Base-by-base conservation (phyloP, 2,329 filamentous ascomycete species). In the Colletotrichum sp. region DNA sequence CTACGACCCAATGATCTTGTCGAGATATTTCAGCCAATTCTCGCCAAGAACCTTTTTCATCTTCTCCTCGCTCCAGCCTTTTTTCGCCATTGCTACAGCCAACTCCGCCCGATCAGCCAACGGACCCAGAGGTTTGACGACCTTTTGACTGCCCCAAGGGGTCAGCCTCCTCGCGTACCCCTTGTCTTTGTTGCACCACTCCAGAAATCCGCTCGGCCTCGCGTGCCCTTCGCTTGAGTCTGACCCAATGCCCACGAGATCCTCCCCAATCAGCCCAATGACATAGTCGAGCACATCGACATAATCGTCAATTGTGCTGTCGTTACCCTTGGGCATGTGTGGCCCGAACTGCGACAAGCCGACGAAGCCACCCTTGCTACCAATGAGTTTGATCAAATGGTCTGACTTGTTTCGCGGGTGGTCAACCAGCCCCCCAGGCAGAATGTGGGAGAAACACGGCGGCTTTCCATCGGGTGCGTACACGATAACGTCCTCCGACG, bases 151-250 rank as follows among this genome's bases (percentile, higher is more conserved):
- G 1, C 84, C 84, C 84, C 84, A 86, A 1, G 83, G 84, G 2
- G 84, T 85, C 36, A 85, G 77, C 12, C 80, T 80, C 12, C 84
- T 73, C 2, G 84, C 82, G 66, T 86, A 85, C 3, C 84, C 84
- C 77, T 85, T 85, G 70, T 85, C 84, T 52, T 81, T 84, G 76
- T 85, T 85, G 77, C 84, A 85, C 84, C 84, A 85, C 2, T 80
- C 84, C 78, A 85, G 82, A 73, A 85, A 86, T 4, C 84, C 83
- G 62, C 83, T 84, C 2, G 84, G 84, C 26, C 83, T 77, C 6
- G 80, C 83, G 75, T 86, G 83, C 38, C 84, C 84, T 71, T 86
- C 84, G 61, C 83, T 85, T 8, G 83, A 81, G 71, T 85, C 83
- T 3, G 83, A 85, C 5, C 84, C 84, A 36, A 85, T 80, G 6